These are phyloP conservation scores for Pichia californica DNA, from an alignment of 805 yeast genomes.

Conservation along the genomic window DNA sequence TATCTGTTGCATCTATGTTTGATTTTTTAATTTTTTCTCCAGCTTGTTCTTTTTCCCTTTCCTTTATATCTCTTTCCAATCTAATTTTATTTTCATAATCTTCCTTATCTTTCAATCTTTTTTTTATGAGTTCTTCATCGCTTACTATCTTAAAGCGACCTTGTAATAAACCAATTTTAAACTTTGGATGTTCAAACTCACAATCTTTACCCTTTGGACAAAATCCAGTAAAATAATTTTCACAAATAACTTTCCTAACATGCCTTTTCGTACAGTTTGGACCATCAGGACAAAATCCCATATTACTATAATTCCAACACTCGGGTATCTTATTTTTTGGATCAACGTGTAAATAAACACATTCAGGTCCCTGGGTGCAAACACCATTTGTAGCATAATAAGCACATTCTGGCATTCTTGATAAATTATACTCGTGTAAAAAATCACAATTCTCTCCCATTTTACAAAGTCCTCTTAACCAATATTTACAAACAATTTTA, in stretches of 20 bases:
- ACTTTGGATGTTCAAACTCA: conserved; percentile 77
- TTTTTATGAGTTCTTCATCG: conserved; percentile 32
- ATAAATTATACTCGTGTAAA: conserved; percentile 85
- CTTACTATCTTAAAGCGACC: conserved; percentile 39
- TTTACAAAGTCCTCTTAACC: conserved; percentile 96
- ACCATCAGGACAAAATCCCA: conserved; percentile 91
- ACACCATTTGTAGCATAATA: conserved; percentile 76
- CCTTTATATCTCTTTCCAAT: conserved; percentile 6
- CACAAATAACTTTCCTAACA: conserved; percentile 69
- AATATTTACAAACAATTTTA: conserved; percentile 93
- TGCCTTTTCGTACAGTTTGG: conserved; percentile 82
- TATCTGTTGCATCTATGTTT: too few species aligned
- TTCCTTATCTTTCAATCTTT: conserved; percentile 17
- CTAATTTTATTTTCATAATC: conserved; percentile 3
- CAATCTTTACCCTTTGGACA: conserved; percentile 86
- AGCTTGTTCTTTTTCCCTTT: not conserved
- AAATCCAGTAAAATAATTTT: conserved; percentile 77
- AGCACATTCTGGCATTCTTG: conserved; percentile 96
- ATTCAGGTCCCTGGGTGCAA: conserved; percentile 91
- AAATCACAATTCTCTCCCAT: conserved; percentile 96
- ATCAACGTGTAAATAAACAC: conserved; percentile 86
- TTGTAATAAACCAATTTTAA: conserved; percentile 39
- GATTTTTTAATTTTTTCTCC: too few species aligned
- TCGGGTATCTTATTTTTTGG: conserved; percentile 85
- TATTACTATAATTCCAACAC: conserved; percentile 68